A percentile compares a stretch with the other conserved stretches of the same genome.
Conservation (phyloP, 768 basidiomycete species). For the Amanita thiersii region DNA sequence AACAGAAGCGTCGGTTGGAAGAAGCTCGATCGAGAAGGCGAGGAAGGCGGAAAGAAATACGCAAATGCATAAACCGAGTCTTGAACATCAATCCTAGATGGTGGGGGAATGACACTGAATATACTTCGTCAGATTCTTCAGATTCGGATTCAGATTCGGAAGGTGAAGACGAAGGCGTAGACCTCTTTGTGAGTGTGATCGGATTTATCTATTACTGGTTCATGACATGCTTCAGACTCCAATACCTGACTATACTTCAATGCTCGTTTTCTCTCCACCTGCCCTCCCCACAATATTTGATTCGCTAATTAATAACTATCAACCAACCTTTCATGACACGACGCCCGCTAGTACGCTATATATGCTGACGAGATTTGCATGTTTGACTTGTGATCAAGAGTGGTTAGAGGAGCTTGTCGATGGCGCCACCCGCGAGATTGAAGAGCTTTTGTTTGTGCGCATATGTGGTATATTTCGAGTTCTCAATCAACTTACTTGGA, state of each 20-base stretch:
- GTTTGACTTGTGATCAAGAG: constrained; percentile 77
- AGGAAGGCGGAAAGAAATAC: constrained; percentile 44
- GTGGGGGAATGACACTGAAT: constrained; percentile 53
- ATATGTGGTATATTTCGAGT: constrained; percentile 8
- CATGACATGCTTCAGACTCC: constrained; percentile 49
- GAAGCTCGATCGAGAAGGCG: constrained; percentile 52
- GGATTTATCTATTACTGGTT: constrained; percentile 2
- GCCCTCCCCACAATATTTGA: constrained; percentile 73
- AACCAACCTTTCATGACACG: constrained; percentile 60
- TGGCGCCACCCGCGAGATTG: constrained; percentile 86
- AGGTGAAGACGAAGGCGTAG: constrained; percentile 40
- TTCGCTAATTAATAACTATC: constrained; percentile 72
- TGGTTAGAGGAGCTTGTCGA: constrained; percentile 93
- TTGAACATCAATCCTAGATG: constrained; percentile 52
- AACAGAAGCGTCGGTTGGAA: constrained; percentile 48
- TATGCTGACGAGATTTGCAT: constrained; percentile 90
- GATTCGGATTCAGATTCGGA: constrained; percentile 30
- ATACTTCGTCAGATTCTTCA: constrained; percentile 29
- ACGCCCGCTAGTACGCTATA: constrained; percentile 91
- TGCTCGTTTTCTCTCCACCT: constrained; percentile 89
- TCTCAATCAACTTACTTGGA: constrained; percentile 9
- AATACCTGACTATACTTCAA: constrained; percentile 66
- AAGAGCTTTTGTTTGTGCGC: constrained; percentile 86
- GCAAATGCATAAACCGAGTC: constrained; percentile 48
- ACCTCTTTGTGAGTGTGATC: constrained; percentile 34